Evolutionary conservation across 2,329 filamentous ascomycete species (phyloP), one percentile per base, ranked within the genome.

Genomic region (Dendrostoma leiphaemia): DNA sequence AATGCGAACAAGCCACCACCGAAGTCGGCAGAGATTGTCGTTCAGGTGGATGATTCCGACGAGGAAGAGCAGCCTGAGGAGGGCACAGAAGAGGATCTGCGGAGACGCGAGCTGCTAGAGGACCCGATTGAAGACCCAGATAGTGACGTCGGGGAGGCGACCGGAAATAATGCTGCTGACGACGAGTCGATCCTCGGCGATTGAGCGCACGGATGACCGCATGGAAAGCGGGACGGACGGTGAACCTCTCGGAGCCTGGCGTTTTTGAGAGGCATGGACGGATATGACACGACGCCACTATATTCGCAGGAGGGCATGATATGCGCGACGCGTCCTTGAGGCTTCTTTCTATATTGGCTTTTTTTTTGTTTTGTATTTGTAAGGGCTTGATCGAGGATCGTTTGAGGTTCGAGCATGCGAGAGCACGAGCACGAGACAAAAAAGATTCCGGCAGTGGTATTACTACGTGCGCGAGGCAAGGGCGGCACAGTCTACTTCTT

Each of bases 81-180:
- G 62, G 83, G 81, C 47, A 83, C 81, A 3, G 70, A 68, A 12
- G 83, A 85, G 63, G 82, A 86, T 61, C 67, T 85, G 29, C 72
- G 77, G 26, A 72, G 76, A 51, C 72, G 80, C 48, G 83, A 81
- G 63, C 66, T 85, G 51, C 59, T 84, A 23, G 72, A 78, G 6
- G 79, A 82, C 51, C 68, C 66, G 5, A 69, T 71, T 34, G 69
- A 71, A 26, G 73, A 76, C 13, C 48, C 24, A 15, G 56, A 55
- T 6, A 58, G 56, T 6, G 75, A 74, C 17, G 70, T 72, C 3
- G 72, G 74, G 4, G 71, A 72, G 13, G 67, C 64, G 28, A 68
- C 66, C 31, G 67, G 69, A 55, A 67, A 67, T 24, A 63, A 69
- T 60, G 67, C 74, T 56, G 74, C 73, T 48, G 71, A 67, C 56